Conservation (phyloP, 192 early-diverging fungal species). For the Backusella parvicylindrica region DNA sequence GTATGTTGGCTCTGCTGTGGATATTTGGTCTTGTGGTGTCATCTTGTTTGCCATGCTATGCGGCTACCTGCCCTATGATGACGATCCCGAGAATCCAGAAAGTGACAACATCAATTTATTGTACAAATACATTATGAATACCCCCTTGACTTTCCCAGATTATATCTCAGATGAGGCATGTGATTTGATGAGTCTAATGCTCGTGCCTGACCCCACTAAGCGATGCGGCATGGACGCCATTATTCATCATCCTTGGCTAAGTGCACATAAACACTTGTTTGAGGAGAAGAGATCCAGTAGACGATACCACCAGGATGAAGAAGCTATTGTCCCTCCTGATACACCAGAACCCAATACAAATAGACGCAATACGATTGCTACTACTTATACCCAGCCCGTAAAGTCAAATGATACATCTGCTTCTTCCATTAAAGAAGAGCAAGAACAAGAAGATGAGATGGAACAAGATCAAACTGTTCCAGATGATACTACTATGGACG, state of each 20-base stretch:
- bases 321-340: neutral
- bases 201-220: slow-evolving; percentile 83
- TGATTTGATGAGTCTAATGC: slow-evolving; percentile 83
- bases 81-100: slow-evolving; percentile 86
- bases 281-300: neutral
- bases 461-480: neutral
- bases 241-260: slow-evolving; percentile 61
- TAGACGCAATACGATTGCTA: slow-evolving; percentile 14
- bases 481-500: neutral
- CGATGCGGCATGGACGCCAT: slow-evolving; percentile 73
- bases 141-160: slow-evolving; percentile 83
- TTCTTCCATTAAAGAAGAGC: neutral
- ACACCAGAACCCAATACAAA: neutral
- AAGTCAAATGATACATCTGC: neutral
- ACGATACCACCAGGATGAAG: neutral
- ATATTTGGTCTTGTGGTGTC: slow-evolving; percentile 99
- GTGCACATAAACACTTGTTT: slow-evolving; percentile 20
- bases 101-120: slow-evolving; percentile 86
- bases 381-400: neutral
- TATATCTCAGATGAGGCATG: slow-evolving; percentile 72
- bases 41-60: slow-evolving; percentile 93
- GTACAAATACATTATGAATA: slow-evolving; percentile 81
- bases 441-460: neutral
- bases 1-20: slow-evolving; percentile 93
- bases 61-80: slow-evolving; percentile 87